A percentile compares a stretch with the other conserved stretches of the same genome.
phyloP scores from a whole-genome alignment of 495 filamentous ascomycete species.

The Hypomontagnella monticulosa region DNA sequence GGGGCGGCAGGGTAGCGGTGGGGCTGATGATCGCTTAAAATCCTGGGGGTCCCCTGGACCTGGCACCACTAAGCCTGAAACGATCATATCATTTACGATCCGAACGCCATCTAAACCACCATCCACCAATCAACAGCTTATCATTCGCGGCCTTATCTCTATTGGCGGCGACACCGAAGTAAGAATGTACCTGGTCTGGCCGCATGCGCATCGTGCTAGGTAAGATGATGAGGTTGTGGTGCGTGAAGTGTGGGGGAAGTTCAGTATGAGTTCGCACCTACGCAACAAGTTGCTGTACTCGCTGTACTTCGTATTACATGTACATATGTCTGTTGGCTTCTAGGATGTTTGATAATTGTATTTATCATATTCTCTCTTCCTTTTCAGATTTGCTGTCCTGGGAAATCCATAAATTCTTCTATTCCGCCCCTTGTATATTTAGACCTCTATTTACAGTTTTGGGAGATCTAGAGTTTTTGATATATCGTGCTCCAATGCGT shows the following conservation, averaged over 20 bases:
- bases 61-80: constrained; percentile 32
- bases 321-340: constrained; percentile 10
- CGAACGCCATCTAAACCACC: constrained; percentile 12
- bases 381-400: constrained; percentile 3
- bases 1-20: constrained; percentile 27
- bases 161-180: constrained; percentile 35
- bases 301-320: neutral
- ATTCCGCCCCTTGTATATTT: constrained; percentile 2
- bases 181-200: constrained; percentile 18
- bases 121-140: constrained; percentile 32
- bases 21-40: constrained; percentile 23
- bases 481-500: constrained; percentile 8
- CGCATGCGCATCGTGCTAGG: constrained; percentile 6
- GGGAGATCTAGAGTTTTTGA: constrained; percentile 36
- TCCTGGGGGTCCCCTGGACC: constrained; percentile 20
- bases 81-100: constrained; percentile 26
- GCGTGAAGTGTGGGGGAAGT: constrained; percentile 23
- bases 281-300: too few relatives aligned
- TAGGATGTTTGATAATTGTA: neutral
- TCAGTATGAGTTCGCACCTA: constrained; percentile 6
- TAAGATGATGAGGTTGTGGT: constrained; percentile 5
- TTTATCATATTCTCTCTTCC: constrained; percentile 1
- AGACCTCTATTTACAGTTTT: constrained; percentile 8
- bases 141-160: constrained; percentile 31
- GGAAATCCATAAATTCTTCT: constrained; percentile 8